These are phyloP conservation scores for Entoloma clypeatum DNA, from an alignment of 1,284 basidiomycete genomes.

Conservation along the genomic window DNA sequence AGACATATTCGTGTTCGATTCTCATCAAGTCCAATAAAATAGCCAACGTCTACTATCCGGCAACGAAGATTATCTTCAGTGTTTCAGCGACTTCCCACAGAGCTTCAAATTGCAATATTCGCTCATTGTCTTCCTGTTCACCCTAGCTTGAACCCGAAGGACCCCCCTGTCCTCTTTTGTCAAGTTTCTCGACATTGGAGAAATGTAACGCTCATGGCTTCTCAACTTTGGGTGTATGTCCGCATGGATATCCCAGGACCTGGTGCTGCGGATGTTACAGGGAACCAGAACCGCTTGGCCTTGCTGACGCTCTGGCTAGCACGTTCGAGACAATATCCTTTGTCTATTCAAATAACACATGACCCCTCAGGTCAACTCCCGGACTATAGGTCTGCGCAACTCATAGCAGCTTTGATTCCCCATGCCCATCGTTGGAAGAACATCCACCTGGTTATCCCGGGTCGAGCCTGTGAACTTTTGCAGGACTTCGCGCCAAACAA, in stretches of 20 bases:
- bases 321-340: constrained; percentile 31
- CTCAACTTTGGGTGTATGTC: constrained; percentile 40
- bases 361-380: constrained; percentile 18
- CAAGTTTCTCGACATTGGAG: constrained; percentile 37
- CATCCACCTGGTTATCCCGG: constrained; percentile 31
- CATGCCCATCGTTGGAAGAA: constrained; percentile 34
- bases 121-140: constrained; percentile 24
- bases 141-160: constrained; percentile 24
- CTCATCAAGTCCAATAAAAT: no score
- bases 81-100: constrained; percentile 34
- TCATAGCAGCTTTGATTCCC: constrained; percentile 29
- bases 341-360: constrained; percentile 33
- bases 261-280: constrained; percentile 6
- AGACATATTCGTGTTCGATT: no score
- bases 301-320: constrained; percentile 31
- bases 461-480: constrained; percentile 23
- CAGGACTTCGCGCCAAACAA: constrained; percentile 20
- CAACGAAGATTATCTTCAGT: no score
- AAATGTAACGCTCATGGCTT: constrained; percentile 27
- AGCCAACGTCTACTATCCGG: no score
- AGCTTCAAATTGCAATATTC: constrained; percentile 38
- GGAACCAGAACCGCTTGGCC: constrained; percentile 11
- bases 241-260: constrained; percentile 21
- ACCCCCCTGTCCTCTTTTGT: constrained; percentile 32
- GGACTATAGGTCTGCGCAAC: constrained; percentile 24